Percentiles rank a stretch among this genome's conserved stretches.
Conservation (phyloP, 805 yeast species). For the Candida dajiaensis region DNA sequence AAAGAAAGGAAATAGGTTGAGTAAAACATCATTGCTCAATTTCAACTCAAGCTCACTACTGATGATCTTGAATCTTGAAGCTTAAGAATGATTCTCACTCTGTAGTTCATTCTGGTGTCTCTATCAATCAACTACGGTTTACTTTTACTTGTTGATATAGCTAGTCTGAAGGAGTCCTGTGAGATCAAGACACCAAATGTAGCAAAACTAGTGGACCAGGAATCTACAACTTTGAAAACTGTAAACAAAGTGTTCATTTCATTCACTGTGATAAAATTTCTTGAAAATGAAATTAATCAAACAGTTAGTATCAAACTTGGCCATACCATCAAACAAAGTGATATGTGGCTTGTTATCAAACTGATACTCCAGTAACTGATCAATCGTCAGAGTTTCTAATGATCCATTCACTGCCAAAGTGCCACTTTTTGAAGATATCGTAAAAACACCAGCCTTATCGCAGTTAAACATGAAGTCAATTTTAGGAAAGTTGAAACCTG, state of each 20-base stretch:
- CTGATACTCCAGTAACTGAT: slow-evolving; percentile 66
- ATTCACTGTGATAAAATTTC: slow-evolving; percentile 55
- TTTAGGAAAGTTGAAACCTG: slow-evolving; percentile 52
- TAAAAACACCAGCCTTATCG: slow-evolving; percentile 65
- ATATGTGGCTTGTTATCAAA: slow-evolving; percentile 56
- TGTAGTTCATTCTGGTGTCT: too few species aligned
- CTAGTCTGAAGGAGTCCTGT: too few species aligned
- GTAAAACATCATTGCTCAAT: too few species aligned
- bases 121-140: too few species aligned
- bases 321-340: slow-evolving; percentile 61
- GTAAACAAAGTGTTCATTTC: not conserved
- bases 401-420: slow-evolving; percentile 57
- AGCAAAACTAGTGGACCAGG: too few species aligned
- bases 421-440: slow-evolving; percentile 70
- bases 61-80: too few species aligned
- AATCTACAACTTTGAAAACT: too few species aligned
- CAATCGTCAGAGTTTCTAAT: slow-evolving; percentile 52
- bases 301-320: slow-evolving; percentile 60
- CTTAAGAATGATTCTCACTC: too few species aligned
- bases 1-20: too few species aligned
- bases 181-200: too few species aligned
- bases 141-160: too few species aligned
- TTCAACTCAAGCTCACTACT: too few species aligned
- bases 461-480: slow-evolving; percentile 72
- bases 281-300: slow-evolving; percentile 65